These are phyloP conservation scores for Penicillium verhagenii DNA, from an alignment of 495 filamentous ascomycete genomes.

Conservation along the genomic window DNA sequence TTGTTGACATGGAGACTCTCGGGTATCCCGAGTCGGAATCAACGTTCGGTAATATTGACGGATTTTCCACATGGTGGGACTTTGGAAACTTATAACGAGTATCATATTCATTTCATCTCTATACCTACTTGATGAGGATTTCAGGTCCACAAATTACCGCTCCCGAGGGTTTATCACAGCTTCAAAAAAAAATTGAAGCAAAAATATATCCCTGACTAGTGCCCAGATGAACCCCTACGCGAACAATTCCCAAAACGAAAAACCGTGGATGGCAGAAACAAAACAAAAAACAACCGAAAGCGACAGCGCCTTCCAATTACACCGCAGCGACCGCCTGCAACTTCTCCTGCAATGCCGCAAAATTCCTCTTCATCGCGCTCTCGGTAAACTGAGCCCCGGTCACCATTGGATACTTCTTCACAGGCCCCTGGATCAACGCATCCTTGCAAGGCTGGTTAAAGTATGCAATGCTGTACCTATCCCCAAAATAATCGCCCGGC, in stretches of 20 bases:
- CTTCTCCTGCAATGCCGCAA: conserved; percentile 39
- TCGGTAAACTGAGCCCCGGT: conserved; percentile 58
- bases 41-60: conserved; percentile 32
- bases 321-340: conserved; percentile 15
- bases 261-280: too few species aligned
- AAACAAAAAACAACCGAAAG: neutral
- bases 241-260: conserved; percentile 7
- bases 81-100: conserved; percentile 39
- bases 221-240: conserved; percentile 17
- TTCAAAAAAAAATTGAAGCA: neutral
- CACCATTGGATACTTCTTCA: conserved; percentile 59
- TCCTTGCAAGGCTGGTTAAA: conserved; percentile 65
- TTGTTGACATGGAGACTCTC: conserved; percentile 40
- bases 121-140: conserved; percentile 15
- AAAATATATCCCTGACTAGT: conserved; percentile 7
- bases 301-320: neutral
- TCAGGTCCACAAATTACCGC: conserved; percentile 13
- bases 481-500: conserved; percentile 53
- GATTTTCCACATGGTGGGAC: conserved; percentile 47
- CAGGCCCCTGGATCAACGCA: conserved; percentile 58
- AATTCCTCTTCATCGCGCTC: conserved; percentile 60
- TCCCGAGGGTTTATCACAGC: neutral
- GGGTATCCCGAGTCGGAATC: conserved; percentile 36
- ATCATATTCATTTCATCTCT: conserved; percentile 27
- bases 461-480: conserved; percentile 62